phyloP scores from a whole-genome alignment of 2,329 filamentous ascomycete species.

The Cordyceps militaris region DNA sequence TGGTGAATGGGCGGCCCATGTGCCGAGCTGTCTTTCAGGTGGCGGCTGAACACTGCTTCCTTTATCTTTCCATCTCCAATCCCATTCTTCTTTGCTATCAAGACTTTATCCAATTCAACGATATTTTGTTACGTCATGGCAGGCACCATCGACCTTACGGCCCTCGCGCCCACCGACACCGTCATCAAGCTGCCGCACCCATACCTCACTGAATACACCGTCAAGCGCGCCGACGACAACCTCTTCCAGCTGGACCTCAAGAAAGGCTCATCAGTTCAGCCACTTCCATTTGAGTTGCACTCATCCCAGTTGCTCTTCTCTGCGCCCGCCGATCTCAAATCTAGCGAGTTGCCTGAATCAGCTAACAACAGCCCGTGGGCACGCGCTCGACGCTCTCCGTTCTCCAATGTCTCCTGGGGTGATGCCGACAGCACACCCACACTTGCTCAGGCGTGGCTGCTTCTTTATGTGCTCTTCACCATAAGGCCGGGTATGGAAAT shows the following conservation, averaged over 20 bases:
- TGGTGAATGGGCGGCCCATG: neutral
- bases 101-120: neutral
- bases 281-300: slow-evolving; percentile 24
- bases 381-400: slow-evolving; percentile 46
- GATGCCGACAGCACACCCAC: slow-evolving; percentile 30
- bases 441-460: slow-evolving; percentile 45
- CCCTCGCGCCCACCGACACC: slow-evolving; percentile 28
- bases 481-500: slow-evolving; percentile 41
- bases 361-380: slow-evolving; percentile 52
- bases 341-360: slow-evolving; percentile 39
- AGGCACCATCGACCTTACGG: slow-evolving; percentile 21
- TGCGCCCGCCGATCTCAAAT: slow-evolving; percentile 40
- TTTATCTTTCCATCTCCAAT: neutral
- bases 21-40: neutral
- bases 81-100: neutral
- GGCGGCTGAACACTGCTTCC: neutral
- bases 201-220: slow-evolving; percentile 39
- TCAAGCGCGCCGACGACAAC: slow-evolving; percentile 25
- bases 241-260: slow-evolving; percentile 32
- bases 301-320: slow-evolving; percentile 36
- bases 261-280: slow-evolving; percentile 21
- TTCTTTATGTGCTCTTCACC: slow-evolving; percentile 46
- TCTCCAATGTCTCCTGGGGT: slow-evolving; percentile 39
- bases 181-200: slow-evolving; percentile 44
- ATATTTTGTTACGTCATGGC: slow-evolving; percentile 16